These are phyloP conservation scores for Themeda triandra DNA, from an alignment of 176 grass and related monocot species.

Conservation along the genomic window DNA sequence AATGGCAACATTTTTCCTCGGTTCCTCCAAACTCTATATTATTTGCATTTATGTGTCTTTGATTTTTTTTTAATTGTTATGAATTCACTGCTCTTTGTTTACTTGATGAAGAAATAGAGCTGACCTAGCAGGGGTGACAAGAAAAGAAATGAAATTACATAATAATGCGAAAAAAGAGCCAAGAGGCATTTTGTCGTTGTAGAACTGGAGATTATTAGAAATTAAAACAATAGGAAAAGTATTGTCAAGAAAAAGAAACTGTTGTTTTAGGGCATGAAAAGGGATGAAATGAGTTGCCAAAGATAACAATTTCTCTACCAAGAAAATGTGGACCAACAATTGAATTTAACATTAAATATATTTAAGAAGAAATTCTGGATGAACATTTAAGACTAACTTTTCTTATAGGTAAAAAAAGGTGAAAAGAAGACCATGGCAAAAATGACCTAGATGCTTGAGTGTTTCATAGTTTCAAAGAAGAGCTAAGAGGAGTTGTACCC, in stretches of 20 bases:
- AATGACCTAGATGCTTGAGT: not conserved
- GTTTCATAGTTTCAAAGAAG: not conserved
- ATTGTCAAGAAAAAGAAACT: not conserved
- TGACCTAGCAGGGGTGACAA: not conserved
- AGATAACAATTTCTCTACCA: not conserved
- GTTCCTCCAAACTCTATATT: not conserved
- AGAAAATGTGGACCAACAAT: not conserved
- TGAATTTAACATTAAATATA: not conserved
- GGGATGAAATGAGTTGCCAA: not conserved
- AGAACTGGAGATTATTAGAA: not conserved
- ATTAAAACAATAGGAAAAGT: not conserved
- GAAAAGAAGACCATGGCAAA: not conserved
- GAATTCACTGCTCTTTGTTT: not conserved
- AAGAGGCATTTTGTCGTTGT: not conserved
- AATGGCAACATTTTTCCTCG: not conserved
- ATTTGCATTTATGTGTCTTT: not conserved
- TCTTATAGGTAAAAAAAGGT: not conserved
- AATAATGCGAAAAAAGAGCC: not conserved
- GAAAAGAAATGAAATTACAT: not conserved
- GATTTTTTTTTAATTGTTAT: not conserved
- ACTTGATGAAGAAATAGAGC: not conserved
- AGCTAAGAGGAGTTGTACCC: constrained; percentile 51
- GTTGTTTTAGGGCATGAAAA: not conserved
- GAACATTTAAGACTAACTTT: not conserved
- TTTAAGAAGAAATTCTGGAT: not conserved